phyloP scores from a whole-genome alignment of 2,329 filamentous ascomycete species.

The Talaromyces sp. region DNA sequence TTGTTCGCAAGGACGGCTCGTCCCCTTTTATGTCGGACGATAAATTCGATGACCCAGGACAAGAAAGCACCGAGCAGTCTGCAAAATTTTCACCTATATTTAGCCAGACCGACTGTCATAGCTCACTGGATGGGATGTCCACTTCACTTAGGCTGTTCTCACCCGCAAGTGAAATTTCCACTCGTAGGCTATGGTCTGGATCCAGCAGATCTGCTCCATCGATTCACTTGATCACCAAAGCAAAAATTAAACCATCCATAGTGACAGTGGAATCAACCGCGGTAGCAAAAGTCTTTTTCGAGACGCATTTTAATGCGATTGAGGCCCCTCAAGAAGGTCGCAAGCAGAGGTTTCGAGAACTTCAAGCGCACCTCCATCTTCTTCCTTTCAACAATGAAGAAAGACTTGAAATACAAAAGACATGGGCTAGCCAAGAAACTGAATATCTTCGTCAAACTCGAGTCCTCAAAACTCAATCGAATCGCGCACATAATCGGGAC shows the following conservation, averaged over 20 bases:
- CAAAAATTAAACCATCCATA: constrained; percentile 32
- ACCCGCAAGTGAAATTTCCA: constrained; percentile 2
- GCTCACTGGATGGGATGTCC: constrained; percentile 31
- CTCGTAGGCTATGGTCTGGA: constrained; percentile 1
- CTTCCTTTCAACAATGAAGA: constrained; percentile 57
- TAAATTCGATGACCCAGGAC: constrained; percentile 29
- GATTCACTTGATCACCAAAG: constrained; percentile 15
- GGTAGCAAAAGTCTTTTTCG: constrained; percentile 80
- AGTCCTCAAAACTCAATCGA: constrained; percentile 62
- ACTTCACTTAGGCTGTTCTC: constrained; percentile 21
- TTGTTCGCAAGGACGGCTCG: constrained; percentile 25
- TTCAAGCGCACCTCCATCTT: constrained; percentile 63
- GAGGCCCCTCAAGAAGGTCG: constrained; percentile 58
- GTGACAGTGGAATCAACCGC: constrained; percentile 72
- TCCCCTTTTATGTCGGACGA: constrained; percentile 16
- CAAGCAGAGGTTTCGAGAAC: constrained; percentile 56
- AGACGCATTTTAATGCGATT: constrained; percentile 76
- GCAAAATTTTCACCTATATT: constrained; percentile 29
- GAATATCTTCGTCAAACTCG: constrained; percentile 72
- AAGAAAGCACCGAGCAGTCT: constrained; percentile 35
- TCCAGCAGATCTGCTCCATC: constrained; percentile 15
- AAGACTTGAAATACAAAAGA: constrained; percentile 50
- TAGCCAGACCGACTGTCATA: constrained; percentile 34
- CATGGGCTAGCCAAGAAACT: constrained; percentile 66
- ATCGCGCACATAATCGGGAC: constrained; percentile 41